phyloP scores from a whole-genome alignment of 352 stramenopile species.

The Phytopythium aichiense region DNA sequence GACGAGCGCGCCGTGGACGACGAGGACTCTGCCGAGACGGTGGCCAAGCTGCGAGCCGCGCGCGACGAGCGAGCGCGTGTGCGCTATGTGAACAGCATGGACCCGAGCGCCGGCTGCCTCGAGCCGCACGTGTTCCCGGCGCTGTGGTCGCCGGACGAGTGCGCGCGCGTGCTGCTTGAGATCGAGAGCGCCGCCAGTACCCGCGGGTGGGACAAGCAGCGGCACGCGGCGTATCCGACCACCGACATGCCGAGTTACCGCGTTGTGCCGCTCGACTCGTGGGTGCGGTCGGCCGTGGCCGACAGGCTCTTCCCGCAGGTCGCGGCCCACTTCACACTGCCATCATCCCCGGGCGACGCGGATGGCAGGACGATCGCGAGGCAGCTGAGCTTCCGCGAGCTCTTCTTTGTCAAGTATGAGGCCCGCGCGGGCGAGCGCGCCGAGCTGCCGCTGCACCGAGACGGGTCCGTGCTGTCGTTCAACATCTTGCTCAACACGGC shows the following conservation, averaged over 20 bases:
- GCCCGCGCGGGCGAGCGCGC: conserved; percentile 50
- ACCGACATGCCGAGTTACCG: conserved; percentile 80
- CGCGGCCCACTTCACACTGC: conserved; percentile 35
- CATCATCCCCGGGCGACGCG: background rate
- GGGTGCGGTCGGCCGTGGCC: conserved; percentile 51
- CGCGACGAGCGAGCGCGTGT: conserved; percentile 39
- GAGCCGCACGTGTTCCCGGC: conserved; percentile 34
- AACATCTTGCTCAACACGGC: conserved; percentile 86
- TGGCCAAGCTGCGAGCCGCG: conserved; percentile 20
- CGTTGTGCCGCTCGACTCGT: conserved; percentile 56
- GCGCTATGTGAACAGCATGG: conserved; percentile 48
- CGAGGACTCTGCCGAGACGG: background rate
- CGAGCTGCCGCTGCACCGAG: conserved; percentile 86
- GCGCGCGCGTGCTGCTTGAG: conserved; percentile 27
- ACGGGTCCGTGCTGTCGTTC: conserved; percentile 94
- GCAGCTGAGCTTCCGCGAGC: conserved; percentile 74
- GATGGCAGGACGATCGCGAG: conserved; percentile 7
- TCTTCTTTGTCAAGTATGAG: conserved; percentile 90
- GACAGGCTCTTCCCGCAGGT: conserved; percentile 60
- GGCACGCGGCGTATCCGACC: conserved; percentile 78
- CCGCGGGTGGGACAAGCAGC: conserved; percentile 70
- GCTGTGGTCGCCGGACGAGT: conserved; percentile 57
- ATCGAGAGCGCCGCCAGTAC: conserved; percentile 33
- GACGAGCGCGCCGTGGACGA: conserved; percentile 13
- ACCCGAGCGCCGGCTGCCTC: conserved; percentile 37